Evolutionary conservation across 1,139 yeast genomes (phyloP).

Genomic region (Arxiozyma heterogenica): DNA sequence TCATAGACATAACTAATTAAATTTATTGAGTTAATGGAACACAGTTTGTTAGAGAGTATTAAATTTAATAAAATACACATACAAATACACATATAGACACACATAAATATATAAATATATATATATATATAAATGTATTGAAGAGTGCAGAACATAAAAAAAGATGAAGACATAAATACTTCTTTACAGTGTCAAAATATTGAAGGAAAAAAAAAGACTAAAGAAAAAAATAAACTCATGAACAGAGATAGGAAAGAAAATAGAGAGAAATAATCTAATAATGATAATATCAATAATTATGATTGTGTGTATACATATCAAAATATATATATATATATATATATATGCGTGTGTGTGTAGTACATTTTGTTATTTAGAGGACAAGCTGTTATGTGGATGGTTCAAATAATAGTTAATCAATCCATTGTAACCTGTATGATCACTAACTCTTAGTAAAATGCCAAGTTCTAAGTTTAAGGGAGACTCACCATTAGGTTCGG

Average conservation of each 20-base stretch:
- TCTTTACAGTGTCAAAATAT: no score
- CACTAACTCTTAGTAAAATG: conserved; percentile 57
- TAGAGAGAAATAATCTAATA: no score
- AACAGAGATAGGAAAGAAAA: no score
- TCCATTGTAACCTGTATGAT: conserved; percentile 46
- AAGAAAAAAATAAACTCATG: background rate
- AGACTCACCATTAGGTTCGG: conserved; percentile 75
- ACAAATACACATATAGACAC: no score
- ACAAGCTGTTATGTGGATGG: background rate
- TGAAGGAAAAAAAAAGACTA: background rate
- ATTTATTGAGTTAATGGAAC: background rate
- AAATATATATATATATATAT: no score
- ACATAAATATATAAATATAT: no score
- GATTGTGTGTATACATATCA: no score
- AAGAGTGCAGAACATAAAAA: background rate
- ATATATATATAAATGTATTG: background rate
- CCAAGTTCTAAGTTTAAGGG: conserved; percentile 84
- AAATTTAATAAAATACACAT: no score
- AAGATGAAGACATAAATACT: background rate
- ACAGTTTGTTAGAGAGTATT: no score
- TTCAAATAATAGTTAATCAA: conserved; percentile 52
- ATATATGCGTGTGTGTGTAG: no score
- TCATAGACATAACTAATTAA: background rate
- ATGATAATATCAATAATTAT: no score
- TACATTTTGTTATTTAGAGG: background rate